Evolutionary conservation across 306 rosid genomes (phyloP).

Genomic region (Castanospermum australe): DNA sequence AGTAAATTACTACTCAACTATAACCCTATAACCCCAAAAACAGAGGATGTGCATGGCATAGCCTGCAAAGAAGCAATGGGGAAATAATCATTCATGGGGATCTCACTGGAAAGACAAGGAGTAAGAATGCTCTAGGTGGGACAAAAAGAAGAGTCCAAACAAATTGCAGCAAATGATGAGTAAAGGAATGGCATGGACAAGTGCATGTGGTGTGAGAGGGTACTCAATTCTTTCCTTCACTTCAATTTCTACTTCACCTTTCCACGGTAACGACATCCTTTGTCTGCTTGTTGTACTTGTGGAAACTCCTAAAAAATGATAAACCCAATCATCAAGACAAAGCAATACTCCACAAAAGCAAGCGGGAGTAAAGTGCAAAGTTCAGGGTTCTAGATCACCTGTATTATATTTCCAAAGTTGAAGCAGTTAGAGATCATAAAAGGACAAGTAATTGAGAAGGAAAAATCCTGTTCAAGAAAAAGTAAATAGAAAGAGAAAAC

Average conservation of each 20-base stretch:
- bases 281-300: slow-evolving; percentile 39
- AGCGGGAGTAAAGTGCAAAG: slow-evolving; percentile 17
- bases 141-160: slow-evolving; percentile 43
- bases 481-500: background rate
- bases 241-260: slow-evolving; percentile 38
- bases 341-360: slow-evolving; percentile 3
- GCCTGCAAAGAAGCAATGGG: slow-evolving; percentile 26
- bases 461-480: background rate
- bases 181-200: slow-evolving; percentile 22
- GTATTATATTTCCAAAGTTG: slow-evolving; percentile 10
- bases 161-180: slow-evolving; percentile 20
- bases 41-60: background rate
- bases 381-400: slow-evolving; percentile 17
- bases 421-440: background rate
- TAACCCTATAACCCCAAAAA: background rate
- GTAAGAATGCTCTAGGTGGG: slow-evolving; percentile 28
- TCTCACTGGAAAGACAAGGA: slow-evolving; percentile 37
- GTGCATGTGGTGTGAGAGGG: slow-evolving; percentile 40
- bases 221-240: slow-evolving; percentile 12
- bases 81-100: slow-evolving; percentile 36
- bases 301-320: slow-evolving; percentile 41
- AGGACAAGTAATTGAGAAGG: slow-evolving; percentile 3
- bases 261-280: slow-evolving; percentile 32
- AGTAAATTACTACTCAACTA: slow-evolving; percentile 18
- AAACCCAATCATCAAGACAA: slow-evolving; percentile 42